A percentile compares a stretch with the other conserved stretches of the same genome.
phyloP scores from a whole-genome alignment of 495 filamentous ascomycete species.

The Poronia punctata region DNA sequence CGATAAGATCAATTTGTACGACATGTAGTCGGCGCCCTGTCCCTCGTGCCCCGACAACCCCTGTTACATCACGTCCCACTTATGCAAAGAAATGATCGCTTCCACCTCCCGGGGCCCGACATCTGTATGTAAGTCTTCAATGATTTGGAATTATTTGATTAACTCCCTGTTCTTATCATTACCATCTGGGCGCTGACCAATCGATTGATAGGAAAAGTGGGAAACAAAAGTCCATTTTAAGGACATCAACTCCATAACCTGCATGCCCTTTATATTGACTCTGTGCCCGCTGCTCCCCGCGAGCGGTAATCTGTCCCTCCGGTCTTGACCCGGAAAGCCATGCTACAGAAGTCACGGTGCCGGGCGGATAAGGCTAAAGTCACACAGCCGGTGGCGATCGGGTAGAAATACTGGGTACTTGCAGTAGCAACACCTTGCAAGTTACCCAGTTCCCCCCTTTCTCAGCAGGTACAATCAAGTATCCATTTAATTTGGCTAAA shows the following conservation, averaged over 20 bases:
- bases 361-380: conserved; percentile 4
- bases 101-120: neutral
- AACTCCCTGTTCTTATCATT: conserved; percentile 2
- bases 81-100: neutral
- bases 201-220: conserved; percentile 3
- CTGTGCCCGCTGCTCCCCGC: conserved; percentile 3
- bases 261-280: conserved; percentile 5
- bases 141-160: conserved; percentile 9
- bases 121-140: conserved; percentile 7
- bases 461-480: conserved; percentile 4
- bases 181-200: neutral
- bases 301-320: conserved; percentile 3
- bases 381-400: conserved; percentile 1
- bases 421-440: no score
- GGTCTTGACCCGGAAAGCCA: conserved; percentile 5
- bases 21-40: neutral
- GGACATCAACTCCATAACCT: neutral
- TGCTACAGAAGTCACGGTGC: neutral
- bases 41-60: no score
- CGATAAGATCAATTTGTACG: neutral
- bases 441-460: no score
- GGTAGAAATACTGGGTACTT: conserved; percentile 4
- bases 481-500: conserved; percentile 6
- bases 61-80: conserved; percentile 1
- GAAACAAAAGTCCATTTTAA: conserved; percentile 8